A percentile compares a stretch with the other conserved stretches of the same genome.
Conservation (phyloP, 495 filamentous ascomycete species). For the Neurospora sp. region DNA sequence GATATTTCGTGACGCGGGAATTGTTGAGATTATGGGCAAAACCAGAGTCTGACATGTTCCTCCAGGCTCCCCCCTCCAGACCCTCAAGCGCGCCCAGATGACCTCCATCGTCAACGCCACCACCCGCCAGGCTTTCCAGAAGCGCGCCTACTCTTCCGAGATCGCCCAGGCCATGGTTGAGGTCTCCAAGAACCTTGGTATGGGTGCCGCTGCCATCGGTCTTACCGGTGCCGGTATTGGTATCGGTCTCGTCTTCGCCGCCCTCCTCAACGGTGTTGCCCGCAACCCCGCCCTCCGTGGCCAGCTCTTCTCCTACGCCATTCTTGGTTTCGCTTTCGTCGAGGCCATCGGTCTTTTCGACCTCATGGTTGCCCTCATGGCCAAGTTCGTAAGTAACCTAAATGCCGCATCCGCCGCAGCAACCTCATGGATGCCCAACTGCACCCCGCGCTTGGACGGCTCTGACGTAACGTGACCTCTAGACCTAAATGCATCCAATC, state of each 20-base stretch:
- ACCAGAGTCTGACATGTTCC: constrained; percentile 17
- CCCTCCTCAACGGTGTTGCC: constrained; percentile 72
- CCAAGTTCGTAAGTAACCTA: constrained; percentile 51
- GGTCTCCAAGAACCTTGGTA: constrained; percentile 80
- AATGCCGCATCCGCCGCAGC: neutral
- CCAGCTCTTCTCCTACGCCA: constrained; percentile 88
- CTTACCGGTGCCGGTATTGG: constrained; percentile 85
- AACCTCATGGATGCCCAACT: neutral
- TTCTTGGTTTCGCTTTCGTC: constrained; percentile 89
- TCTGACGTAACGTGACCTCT: constrained; percentile 4
- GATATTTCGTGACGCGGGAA: neutral
- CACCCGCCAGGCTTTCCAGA: constrained; percentile 55
- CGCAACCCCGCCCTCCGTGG: constrained; percentile 84
- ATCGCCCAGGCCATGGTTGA: constrained; percentile 76
- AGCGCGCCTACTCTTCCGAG: constrained; percentile 67
- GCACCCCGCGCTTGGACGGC: neutral
- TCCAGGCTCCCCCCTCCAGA: constrained; percentile 40
- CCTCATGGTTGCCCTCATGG: constrained; percentile 87
- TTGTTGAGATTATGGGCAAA: constrained; percentile 1
- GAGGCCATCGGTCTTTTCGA: constrained; percentile 91
- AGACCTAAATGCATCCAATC: constrained; percentile 20
- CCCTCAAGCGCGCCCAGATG: constrained; percentile 59
- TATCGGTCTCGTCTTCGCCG: constrained; percentile 86
- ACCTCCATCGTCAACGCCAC: constrained; percentile 54
- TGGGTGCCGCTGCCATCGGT: constrained; percentile 79